Base-by-base conservation (phyloP, 768 basidiomycete species). In the Cystofilobasidium capitatum region DNA sequence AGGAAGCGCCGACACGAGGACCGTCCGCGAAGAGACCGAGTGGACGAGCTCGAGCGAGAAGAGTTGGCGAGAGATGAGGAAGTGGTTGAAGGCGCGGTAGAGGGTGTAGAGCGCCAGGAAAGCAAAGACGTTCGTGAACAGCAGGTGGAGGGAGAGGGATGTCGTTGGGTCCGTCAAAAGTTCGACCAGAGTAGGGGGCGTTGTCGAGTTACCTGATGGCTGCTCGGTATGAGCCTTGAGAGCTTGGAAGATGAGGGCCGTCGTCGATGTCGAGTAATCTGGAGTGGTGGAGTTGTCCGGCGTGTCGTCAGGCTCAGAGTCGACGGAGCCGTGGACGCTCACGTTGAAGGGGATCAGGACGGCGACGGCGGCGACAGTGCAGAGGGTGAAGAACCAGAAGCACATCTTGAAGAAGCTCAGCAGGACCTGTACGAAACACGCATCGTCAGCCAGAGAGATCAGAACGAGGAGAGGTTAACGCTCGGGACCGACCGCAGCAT, bases 301-400 rank as follows among this genome's bases (percentile, higher is more conserved):
- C 40, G 33, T 33, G 36, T 84, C 77, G 64, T 69, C 85, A 37
- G 74, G 75, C 35, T 76, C 74, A 7, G 78, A 75, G 70, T 81
- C 87, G 74, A 74, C 75, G 1, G 76, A 76, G 5, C 80, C 80
- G 63, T 77, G 72, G 57, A 75, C 71, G 75, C 76, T 89, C 81
- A 88, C 87, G 73, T 99, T 98, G 58, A 97, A 81, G 2, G 96
- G 96, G 85, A 98, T 94, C 16, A 99, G 82, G n/a, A 93, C 85
- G 7, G 83, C 76, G 10, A 86, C 78, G 0, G 92, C 91, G 66
- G 91, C 86, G 57, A 90, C 73, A 0, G 91, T 89, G 76, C 89
- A 90, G 20, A 87, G 79, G 0, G 88, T 86, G 78, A 99, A 99
- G 33, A 97, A 81, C 73, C 88, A 85, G 77, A 97, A 98, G 0